Percentiles rank a stretch among this genome's conserved stretches.
Evolutionary conservation across 2,329 filamentous ascomycete genomes (phyloP).

Genomic region (Monilinia laxa): DNA sequence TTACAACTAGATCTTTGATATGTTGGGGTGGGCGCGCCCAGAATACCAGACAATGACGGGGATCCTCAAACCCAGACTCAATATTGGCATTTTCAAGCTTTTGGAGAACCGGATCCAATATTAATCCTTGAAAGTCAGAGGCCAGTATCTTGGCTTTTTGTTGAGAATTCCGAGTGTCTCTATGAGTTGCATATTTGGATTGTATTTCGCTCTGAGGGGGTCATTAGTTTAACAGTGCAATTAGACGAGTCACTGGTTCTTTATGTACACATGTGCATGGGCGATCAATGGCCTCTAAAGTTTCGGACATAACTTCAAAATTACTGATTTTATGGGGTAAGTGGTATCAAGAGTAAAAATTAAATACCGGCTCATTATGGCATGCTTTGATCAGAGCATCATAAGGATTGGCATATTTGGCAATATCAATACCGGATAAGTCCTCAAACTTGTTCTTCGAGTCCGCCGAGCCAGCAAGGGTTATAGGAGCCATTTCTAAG

Average conservation of each 20-base stretch:
- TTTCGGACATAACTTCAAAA: not conserved
- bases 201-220: conserved; percentile 36
- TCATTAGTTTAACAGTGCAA: not conserved
- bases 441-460: conserved; percentile 40
- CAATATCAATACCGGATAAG: conserved; percentile 39
- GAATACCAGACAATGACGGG: conserved; percentile 78
- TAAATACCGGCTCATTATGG: conserved; percentile 37
- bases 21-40: conserved; percentile 81
- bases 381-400: conserved; percentile 41
- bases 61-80: conserved; percentile 70
- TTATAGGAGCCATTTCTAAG: conserved; percentile 28
- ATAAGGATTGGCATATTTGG: conserved; percentile 38
- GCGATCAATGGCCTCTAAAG: not conserved
- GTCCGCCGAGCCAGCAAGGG: conserved; percentile 32
- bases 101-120: conserved; percentile 72
- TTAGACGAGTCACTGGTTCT: not conserved
- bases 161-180: conserved; percentile 70
- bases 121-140: conserved; percentile 65
- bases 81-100: conserved; percentile 63
- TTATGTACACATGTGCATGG: conserved; percentile 3
- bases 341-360: not conserved
- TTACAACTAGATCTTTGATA: conserved; percentile 64
- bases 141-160: conserved; percentile 74
- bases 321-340: not conserved
- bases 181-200: conserved; percentile 65